Evolutionary conservation across 2,329 filamentous ascomycete species (phyloP).

Genomic region (Fusarium sp.): DNA sequence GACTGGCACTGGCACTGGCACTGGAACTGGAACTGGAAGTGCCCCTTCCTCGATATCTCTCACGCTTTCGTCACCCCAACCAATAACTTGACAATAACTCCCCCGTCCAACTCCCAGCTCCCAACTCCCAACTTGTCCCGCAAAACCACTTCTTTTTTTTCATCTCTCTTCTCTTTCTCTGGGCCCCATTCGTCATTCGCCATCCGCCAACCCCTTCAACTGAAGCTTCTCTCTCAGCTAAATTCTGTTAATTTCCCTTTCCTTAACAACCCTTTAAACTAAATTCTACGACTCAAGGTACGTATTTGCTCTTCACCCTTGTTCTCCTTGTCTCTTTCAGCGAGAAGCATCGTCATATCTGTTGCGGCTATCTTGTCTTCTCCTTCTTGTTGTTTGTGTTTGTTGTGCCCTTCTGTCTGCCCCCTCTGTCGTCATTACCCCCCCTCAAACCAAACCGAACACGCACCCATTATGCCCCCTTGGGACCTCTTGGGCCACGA

Average conservation of each 20-base stretch:
- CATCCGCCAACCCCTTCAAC: slow-evolving; percentile 31
- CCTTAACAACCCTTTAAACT: slow-evolving; percentile 26
- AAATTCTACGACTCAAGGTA: slow-evolving; percentile 37
- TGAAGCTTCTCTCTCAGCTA: slow-evolving; percentile 30
- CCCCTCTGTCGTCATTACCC: slow-evolving; percentile 56
- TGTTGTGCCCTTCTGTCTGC: slow-evolving; percentile 47
- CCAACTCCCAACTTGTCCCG: slow-evolving; percentile 34
- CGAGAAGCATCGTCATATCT: slow-evolving; percentile 3
- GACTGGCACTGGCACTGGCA: slow-evolving; percentile 10
- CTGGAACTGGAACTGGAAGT: slow-evolving; percentile 9
- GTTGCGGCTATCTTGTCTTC: slow-evolving; percentile 15
- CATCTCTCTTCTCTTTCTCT: slow-evolving; percentile 39
- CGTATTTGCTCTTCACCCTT: slow-evolving; percentile 21
- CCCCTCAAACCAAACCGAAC: slow-evolving; percentile 41
- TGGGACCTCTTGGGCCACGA: slow-evolving; percentile 13
- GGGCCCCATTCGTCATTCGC: slow-evolving; percentile 32
- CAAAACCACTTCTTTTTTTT: slow-evolving; percentile 45
- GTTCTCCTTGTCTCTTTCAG: not conserved
- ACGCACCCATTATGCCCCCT: slow-evolving; percentile 37
- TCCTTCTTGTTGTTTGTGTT: slow-evolving; percentile 25
- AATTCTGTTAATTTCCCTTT: slow-evolving; percentile 35
- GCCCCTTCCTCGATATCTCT: slow-evolving; percentile 41
- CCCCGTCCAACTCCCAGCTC: slow-evolving; percentile 35
- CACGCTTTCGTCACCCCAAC: slow-evolving; percentile 49
- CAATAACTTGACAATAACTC: slow-evolving; percentile 34